Evolutionary conservation across 352 stramenopile genomes (phyloP).

Genomic region (Globisporangium megalacanthum): DNA sequence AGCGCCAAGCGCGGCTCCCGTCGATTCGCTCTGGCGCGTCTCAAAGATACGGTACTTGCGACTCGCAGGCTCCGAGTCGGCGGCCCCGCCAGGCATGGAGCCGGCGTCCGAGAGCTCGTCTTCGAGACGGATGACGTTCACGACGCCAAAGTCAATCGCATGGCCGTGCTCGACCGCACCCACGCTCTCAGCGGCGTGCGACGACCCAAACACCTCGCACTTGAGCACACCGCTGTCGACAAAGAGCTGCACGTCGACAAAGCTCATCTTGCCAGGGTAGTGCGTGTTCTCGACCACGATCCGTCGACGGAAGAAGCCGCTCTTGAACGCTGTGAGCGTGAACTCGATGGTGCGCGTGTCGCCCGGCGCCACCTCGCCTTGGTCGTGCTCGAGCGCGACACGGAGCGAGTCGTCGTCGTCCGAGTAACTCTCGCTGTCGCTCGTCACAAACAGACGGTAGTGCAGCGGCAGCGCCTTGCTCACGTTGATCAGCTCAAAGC

Average conservation of each 20-base stretch:
- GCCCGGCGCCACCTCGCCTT: conserved; percentile 61
- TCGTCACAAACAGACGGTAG: conserved; percentile 74
- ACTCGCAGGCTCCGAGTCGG: conserved; percentile 27
- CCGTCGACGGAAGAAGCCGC: conserved; percentile 71
- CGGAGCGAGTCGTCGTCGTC: conserved; percentile 71
- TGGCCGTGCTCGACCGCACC: background rate
- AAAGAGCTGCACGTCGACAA: conserved; percentile 76
- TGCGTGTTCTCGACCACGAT: conserved; percentile 84
- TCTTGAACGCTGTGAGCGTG: conserved; percentile 53
- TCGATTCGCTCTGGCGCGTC: conserved; percentile 11
- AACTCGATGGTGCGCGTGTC: conserved; percentile 58
- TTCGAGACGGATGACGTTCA: conserved; percentile 73
- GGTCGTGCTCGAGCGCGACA: conserved; percentile 62
- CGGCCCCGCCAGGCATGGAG: conserved; percentile 11
- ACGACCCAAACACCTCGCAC: conserved; percentile 25
- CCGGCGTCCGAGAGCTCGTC: conserved; percentile 40
- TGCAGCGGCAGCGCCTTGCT: conserved; percentile 71
- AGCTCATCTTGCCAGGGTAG: conserved; percentile 74
- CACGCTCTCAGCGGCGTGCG: background rate
- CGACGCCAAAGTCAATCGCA: conserved; percentile 44
- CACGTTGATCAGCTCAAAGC: conserved; percentile 76
- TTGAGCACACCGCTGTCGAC: conserved; percentile 65
- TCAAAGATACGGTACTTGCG: conserved; percentile 68
- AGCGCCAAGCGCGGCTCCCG: background rate
- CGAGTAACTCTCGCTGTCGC: conserved; percentile 57